A percentile compares a stretch with the other conserved stretches of the same genome.
phyloP scores from a whole-genome alignment of 495 filamentous ascomycete genomes.

The Amniculicola lignicola region DNA sequence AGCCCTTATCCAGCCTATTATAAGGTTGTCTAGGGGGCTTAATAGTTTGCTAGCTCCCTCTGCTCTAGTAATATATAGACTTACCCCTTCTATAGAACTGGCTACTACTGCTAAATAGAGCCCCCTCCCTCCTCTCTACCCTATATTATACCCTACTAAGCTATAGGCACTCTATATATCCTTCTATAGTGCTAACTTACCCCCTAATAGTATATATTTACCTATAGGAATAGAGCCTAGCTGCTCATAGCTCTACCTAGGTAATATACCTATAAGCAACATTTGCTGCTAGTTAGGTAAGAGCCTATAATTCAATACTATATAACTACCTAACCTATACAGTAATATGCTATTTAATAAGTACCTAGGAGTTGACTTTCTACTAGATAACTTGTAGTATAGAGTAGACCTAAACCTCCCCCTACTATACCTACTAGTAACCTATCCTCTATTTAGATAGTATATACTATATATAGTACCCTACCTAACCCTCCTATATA shows the following conservation, averaged over 20 bases:
- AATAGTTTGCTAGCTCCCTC: conserved; percentile 29
- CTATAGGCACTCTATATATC: conserved; percentile 1
- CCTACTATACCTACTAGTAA: conserved; percentile 22
- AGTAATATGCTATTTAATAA: conserved; percentile 56
- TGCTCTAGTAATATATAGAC: not conserved
- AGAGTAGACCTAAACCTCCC: conserved; percentile 10
- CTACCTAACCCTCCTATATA: conserved; percentile 52
- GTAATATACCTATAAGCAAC: conserved; percentile 29
- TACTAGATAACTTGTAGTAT: conserved; percentile 50
- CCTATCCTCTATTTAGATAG: conserved; percentile 33
- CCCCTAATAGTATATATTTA: conserved; percentile 11
- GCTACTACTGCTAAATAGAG: conserved; percentile 32
- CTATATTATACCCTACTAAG: conserved; percentile 8
- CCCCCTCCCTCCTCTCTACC: conserved; percentile 15
- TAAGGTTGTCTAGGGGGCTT: conserved; percentile 38
- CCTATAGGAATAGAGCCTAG: conserved; percentile 1
- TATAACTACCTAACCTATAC: conserved; percentile 40
- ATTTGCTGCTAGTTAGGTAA: conserved; percentile 30
- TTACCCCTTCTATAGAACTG: conserved; percentile 26
- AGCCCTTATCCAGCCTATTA: conserved; percentile 62
- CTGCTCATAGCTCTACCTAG: conserved; percentile 31
- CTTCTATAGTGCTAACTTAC: conserved; percentile 1
- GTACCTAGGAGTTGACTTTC: conserved; percentile 64
- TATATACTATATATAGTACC: conserved; percentile 36
- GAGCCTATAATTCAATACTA: conserved; percentile 43